Evolutionary conservation across 192 early-diverging fungal species (phyloP).

Genomic region (Backusella morwellensis): DNA sequence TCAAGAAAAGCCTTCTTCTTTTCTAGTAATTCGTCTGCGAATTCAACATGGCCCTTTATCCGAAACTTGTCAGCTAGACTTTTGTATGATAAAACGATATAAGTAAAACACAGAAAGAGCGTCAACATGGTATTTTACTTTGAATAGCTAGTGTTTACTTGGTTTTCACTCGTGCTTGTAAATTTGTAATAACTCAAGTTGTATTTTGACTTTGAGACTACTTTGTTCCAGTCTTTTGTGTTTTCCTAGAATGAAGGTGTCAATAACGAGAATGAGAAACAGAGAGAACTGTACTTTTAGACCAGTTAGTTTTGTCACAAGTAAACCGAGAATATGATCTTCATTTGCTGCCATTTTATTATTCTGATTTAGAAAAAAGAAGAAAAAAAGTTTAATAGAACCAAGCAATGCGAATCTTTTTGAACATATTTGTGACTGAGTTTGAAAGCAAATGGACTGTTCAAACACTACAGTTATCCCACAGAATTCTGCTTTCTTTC

Average conservation of each 20-base stretch:
- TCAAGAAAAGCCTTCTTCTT: conserved; percentile 5
- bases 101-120: not conserved
- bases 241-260: not conserved
- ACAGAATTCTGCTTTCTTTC: too few relatives aligned
- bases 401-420: too few relatives aligned
- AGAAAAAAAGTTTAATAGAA: not conserved
- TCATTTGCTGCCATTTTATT: not conserved
- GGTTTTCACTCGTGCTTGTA: conserved; percentile 22
- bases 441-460: too few relatives aligned
- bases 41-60: conserved; percentile 11
- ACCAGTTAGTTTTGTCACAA: conserved; percentile 2
- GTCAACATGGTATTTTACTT: not conserved
- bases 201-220: conserved; percentile 7
- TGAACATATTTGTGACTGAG: too few relatives aligned
- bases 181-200: conserved; percentile 9
- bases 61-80: conserved; percentile 20
- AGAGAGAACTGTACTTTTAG: not conserved
- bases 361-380: not conserved
- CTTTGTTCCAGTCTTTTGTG: conserved; percentile 1
- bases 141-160: conserved; percentile 12
- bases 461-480: too few relatives aligned
- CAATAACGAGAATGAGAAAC: not conserved
- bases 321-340: not conserved
- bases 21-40: not conserved
- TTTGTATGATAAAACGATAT: not conserved